Base-by-base conservation (phyloP, 129 eudicot genomes). In the Ambrosia artemisiifolia region DNA sequence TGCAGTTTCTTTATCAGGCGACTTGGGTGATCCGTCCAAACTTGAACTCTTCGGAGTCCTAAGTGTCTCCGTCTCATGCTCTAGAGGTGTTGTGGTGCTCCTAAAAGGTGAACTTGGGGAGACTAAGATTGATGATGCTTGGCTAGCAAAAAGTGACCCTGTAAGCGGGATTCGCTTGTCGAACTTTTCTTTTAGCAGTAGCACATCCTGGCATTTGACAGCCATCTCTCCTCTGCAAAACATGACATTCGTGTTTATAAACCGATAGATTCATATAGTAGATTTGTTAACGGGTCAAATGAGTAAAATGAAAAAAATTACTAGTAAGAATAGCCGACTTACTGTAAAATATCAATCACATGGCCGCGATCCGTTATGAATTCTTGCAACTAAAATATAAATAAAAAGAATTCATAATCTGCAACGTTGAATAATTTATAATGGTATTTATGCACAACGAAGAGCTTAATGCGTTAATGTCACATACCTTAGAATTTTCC, bases 151-250 rank as follows among this genome's bases (percentile, higher is more conserved):
- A 14, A 88, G 74, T 0, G 82, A 84, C 64, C 76, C 71, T 60
- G 88, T 70, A 10, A 89, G 69, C 1, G 88, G 85, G 55, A 89
- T 74, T 18, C 80, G 75, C 34, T 80, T 80, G 77, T 89, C 90
- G 24, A 85, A 85, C 69, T 83, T 92, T 62, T 83, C 81, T 78
- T 88, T 92, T 50, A 92, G 83, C 6, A 75, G 67, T 68, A 71
- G 83, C 78, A 89, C 88, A 48, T 92, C 98, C 71, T 89, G 89
- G 75, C 86, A 87, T 65, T 86, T 89, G 3, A 92, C 95, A 11
- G 86, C 83, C 30, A 89, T 85, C 64, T 92, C 98, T 71, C 98
- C 98, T 74, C 98, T 92, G 92, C 82, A 43, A 44, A 66, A 30
- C 14, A 33, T 13, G 18, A 9, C 18, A 0, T 56, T n/a, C n/a